Evolutionary conservation across 306 rosid genomes (phyloP).

Genomic region (Abrus pulchellus): DNA sequence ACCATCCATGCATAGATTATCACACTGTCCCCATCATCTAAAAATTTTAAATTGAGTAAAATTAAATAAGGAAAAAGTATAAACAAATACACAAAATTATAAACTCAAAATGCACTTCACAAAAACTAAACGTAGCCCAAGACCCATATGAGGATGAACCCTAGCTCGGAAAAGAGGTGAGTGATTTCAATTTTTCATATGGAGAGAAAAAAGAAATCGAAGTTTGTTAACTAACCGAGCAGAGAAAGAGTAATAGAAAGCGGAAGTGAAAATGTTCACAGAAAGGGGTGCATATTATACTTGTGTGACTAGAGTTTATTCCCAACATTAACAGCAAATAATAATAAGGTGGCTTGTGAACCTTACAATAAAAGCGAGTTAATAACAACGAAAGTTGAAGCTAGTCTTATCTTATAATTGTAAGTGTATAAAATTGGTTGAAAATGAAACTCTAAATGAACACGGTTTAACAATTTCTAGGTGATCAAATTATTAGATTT

Average conservation of each 20-base stretch:
- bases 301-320: neutral
- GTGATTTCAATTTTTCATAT: neutral
- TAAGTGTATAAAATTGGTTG: neutral
- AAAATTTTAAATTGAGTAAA: neutral
- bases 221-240: conserved; percentile 7
- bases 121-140: neutral
- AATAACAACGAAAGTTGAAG: neutral
- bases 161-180: neutral
- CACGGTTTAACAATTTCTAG: neutral
- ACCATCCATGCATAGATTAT: neutral
- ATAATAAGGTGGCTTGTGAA: neutral
- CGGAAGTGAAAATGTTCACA: neutral
- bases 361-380: neutral
- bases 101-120: neutral
- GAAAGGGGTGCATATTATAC: neutral
- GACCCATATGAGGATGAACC: neutral
- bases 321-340: neutral
- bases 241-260: neutral
- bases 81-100: neutral
- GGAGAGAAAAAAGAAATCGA: neutral
- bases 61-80: neutral
- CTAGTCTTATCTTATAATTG: neutral
- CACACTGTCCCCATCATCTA: neutral
- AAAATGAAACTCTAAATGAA: no score
- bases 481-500: neutral